A percentile compares a stretch with the other conserved stretches of the same genome.
Conservation (phyloP, 177 flowering plant species). For the Telopea speciosissima region DNA sequence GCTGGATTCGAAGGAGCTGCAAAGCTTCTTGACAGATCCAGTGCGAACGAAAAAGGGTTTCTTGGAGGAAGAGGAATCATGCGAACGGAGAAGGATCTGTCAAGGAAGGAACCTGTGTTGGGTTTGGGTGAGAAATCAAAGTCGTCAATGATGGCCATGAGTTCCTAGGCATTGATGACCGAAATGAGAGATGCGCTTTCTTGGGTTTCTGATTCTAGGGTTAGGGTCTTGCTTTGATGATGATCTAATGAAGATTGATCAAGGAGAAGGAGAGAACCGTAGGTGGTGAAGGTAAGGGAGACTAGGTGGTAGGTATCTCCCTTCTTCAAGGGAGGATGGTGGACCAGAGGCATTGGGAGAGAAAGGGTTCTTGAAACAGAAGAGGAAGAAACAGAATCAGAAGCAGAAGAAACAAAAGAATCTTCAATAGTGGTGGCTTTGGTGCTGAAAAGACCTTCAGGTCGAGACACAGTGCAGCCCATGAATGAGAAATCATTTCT, state of each 20-base stretch:
- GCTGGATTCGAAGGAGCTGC: slow-evolving; percentile 18
- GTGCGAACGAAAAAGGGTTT: slow-evolving; percentile 12
- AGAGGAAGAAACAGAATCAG: not conserved
- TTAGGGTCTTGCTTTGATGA: no score
- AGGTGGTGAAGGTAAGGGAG: slow-evolving; percentile 73
- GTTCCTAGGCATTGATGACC: slow-evolving; percentile 80
- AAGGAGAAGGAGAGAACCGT: slow-evolving; percentile 55
- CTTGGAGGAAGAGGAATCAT: not conserved
- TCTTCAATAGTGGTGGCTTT: no score
- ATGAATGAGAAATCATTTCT: no score
- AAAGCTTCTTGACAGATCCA: slow-evolving; percentile 20
- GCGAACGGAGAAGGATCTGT: no score
- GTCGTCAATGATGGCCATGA: slow-evolving; percentile 81
- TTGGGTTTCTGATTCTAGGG: not conserved
- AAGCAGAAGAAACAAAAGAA: no score
- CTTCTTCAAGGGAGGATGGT: slow-evolving; percentile 59
- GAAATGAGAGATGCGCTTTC: slow-evolving; percentile 46
- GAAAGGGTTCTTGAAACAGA: slow-evolving; percentile 38
- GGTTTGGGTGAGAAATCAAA: slow-evolving; percentile 15
- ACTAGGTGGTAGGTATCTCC: slow-evolving; percentile 80
- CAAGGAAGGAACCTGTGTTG: not conserved
- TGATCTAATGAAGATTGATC: slow-evolving; percentile 8
- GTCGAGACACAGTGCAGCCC: no score
- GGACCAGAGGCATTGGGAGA: slow-evolving; percentile 55
- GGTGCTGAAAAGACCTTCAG: no score